Percentiles rank a stretch among this genome's conserved stretches.
Conservation (phyloP, 2,329 filamentous ascomycete species). For the Diaporthe vaccinii region DNA sequence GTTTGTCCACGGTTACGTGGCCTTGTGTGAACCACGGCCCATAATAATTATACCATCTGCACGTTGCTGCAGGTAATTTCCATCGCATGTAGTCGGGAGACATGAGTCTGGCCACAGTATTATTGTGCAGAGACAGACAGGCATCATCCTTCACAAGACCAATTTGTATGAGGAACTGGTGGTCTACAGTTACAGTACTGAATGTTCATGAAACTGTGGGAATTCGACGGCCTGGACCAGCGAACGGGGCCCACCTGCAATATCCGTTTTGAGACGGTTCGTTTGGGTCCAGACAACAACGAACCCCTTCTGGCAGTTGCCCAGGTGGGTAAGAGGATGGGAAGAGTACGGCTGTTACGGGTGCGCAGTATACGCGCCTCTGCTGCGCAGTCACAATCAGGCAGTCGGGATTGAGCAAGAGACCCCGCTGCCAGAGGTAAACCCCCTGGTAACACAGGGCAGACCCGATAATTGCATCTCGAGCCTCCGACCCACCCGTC, state of each 20-base stretch:
- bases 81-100: neutral
- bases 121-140: slow-evolving; percentile 25
- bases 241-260: neutral
- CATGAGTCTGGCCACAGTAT: slow-evolving; percentile 23
- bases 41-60: slow-evolving; percentile 13
- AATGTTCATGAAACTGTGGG: slow-evolving; percentile 13
- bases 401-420: slow-evolving; percentile 14
- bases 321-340: too few species aligned
- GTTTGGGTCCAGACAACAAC: slow-evolving; percentile 19
- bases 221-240: slow-evolving; percentile 1
- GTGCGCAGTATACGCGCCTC: neutral
- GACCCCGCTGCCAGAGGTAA: slow-evolving; percentile 3
- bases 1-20: slow-evolving; percentile 27
- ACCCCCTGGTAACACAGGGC: neutral
- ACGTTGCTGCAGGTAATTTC: neutral
- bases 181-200: slow-evolving; percentile 25
- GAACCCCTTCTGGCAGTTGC: slow-evolving; percentile 3
- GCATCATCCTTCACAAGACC: slow-evolving; percentile 36
- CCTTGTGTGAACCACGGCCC: slow-evolving; percentile 17
- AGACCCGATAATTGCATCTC: slow-evolving; percentile 35
- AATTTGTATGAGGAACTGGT: slow-evolving; percentile 19
- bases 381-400: neutral
- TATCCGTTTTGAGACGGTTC: slow-evolving; percentile 23
- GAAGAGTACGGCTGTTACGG: neutral
- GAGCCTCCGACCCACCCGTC: neutral